These are phyloP conservation scores for Zopfia rhizophila DNA, from an alignment of 2,329 filamentous ascomycete genomes.

Conservation along the genomic window DNA sequence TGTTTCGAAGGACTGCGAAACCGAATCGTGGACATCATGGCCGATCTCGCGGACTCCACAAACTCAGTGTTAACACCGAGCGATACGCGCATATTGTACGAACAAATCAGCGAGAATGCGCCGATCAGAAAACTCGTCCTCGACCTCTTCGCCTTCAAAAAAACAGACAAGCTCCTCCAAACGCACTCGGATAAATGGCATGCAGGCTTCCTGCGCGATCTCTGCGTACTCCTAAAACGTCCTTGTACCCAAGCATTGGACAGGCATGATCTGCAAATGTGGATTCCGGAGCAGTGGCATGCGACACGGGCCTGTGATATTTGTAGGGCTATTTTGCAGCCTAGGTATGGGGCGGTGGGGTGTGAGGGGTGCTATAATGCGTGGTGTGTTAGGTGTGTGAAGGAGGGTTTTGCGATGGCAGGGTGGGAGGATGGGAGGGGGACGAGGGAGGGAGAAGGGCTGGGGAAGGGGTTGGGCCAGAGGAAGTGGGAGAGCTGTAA, in stretches of 20 bases:
- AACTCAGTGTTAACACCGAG: conserved; percentile 61
- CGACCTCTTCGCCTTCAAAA: conserved; percentile 64
- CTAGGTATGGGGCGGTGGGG: conserved; percentile 46
- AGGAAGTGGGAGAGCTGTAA: conserved; percentile 49
- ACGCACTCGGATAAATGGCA: conserved; percentile 61
- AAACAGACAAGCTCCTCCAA: conserved; percentile 60
- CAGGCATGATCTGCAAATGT: conserved; percentile 55
- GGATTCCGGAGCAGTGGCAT: conserved; percentile 48
- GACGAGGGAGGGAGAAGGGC: conserved; percentile 38
- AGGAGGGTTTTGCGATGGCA: conserved; percentile 42
- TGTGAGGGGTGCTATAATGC: conserved; percentile 55
- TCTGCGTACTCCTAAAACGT: conserved; percentile 58
- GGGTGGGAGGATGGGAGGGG: conserved; percentile 42
- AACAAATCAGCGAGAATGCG: conserved; percentile 51
- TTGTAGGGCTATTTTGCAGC: conserved; percentile 53
- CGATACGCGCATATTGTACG: conserved; percentile 61
- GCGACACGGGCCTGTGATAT: conserved; percentile 49
- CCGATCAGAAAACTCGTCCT: conserved; percentile 56
- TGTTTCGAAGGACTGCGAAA: conserved; percentile 59
- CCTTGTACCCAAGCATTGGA: conserved; percentile 55
- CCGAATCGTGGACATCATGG: conserved; percentile 55
- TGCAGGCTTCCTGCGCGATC: conserved; percentile 58
- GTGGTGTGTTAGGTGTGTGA: conserved; percentile 55
- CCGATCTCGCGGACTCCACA: conserved; percentile 57
- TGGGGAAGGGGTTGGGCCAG: conserved; percentile 39